A percentile compares a stretch with the other conserved stretches of the same genome.
Evolutionary conservation across 2,329 filamentous ascomycete genomes (phyloP).

Genomic region (Fusarium virguliforme): DNA sequence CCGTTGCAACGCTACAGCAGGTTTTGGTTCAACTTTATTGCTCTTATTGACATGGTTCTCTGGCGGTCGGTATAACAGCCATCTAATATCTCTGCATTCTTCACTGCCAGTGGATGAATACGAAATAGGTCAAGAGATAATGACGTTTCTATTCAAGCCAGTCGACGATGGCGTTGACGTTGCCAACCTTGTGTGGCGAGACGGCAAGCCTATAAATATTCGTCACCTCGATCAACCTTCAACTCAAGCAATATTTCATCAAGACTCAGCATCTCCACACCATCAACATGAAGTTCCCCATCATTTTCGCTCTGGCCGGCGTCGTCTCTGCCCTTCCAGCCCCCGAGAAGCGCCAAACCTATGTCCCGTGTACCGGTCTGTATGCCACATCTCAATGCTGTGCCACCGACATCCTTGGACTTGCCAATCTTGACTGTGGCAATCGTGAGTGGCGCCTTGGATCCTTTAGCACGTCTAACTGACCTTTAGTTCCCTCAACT

Average conservation of each 20-base stretch:
- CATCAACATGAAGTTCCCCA: constrained; percentile 55
- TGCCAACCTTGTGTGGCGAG: neutral
- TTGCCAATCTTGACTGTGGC: constrained; percentile 71
- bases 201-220: constrained; percentile 31
- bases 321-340: constrained; percentile 50
- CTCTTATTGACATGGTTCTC: constrained; percentile 36
- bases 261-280: neutral
- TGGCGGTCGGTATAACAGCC: neutral
- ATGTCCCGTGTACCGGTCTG: constrained; percentile 61
- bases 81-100: constrained; percentile 25
- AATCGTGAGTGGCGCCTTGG: constrained; percentile 61
- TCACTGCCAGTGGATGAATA: constrained; percentile 2
- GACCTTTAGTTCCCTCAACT: constrained; percentile 44
- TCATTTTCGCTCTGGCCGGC: constrained; percentile 50
- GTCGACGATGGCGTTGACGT: constrained; percentile 7
- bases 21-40: constrained; percentile 29
- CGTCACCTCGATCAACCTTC: neutral
- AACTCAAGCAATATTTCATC: neutral
- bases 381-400: constrained; percentile 70
- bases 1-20: constrained; percentile 42
- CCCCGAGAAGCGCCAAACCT: constrained; percentile 56
- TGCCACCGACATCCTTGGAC: constrained; percentile 72
- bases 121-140: constrained; percentile 19
- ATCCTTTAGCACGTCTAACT: neutral
- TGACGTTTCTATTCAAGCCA: constrained; percentile 32